Conservation (phyloP, 441 rosid genomes). For the Corymbia citriodora region DNA sequence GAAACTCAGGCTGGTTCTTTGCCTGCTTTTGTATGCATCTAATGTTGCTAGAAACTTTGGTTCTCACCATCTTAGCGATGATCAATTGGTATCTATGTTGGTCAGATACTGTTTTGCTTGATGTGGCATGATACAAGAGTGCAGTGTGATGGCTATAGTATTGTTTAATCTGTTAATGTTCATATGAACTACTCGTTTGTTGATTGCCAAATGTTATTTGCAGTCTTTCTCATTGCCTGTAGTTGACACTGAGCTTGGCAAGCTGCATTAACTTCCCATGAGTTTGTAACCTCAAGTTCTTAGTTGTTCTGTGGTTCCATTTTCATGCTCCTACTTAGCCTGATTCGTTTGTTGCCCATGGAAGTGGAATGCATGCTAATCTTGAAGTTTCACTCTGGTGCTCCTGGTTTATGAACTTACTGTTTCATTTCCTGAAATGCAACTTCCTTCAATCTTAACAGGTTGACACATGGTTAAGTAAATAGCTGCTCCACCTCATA, state of each 20-base stretch:
- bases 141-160: fast-evolving
- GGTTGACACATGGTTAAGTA: neutral
- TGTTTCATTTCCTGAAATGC: neutral
- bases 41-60: neutral
- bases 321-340: neutral
- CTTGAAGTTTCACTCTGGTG: neutral
- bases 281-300: neutral
- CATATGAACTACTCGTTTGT: neutral
- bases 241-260: neutral
- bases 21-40: neutral
- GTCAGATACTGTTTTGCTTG: neutral
- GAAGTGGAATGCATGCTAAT: neutral
- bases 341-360: neutral
- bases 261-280: neutral
- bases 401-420: neutral
- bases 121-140: neutral
- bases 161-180: neutral
- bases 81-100: neutral
- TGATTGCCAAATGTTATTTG: neutral
- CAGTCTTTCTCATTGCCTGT: neutral
- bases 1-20: neutral
- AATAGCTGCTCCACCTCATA: neutral
- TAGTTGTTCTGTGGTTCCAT: neutral
- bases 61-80: neutral
- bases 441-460: neutral